Percentiles rank a stretch among this genome's conserved stretches.
phyloP scores from a whole-genome alignment of 1,284 basidiomycete genomes.

The Thelephora terrestris region DNA sequence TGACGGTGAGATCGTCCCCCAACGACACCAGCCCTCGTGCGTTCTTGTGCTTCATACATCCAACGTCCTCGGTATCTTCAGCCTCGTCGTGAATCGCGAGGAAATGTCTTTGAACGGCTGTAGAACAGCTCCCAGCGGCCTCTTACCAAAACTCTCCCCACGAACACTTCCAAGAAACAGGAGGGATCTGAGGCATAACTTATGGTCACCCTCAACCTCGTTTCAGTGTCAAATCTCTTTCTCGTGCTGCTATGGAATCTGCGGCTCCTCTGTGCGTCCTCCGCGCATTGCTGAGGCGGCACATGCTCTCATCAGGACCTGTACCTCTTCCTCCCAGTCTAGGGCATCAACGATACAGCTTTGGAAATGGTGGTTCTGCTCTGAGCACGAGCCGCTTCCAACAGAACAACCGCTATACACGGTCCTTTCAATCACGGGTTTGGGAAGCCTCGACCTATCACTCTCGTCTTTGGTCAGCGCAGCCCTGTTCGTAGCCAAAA shows the following conservation, averaged over 20 bases:
- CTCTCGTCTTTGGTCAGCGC: too few species aligned
- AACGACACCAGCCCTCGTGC: conserved; percentile 35
- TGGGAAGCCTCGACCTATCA: too few species aligned
- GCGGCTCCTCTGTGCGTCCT: conserved; percentile 46
- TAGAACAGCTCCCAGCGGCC: conserved; percentile 52
- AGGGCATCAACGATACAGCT: too few species aligned
- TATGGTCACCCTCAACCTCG: conserved; percentile 31
- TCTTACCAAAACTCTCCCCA: conserved; percentile 14
- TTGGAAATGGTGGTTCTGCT: too few species aligned
- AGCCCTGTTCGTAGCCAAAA: too few species aligned
- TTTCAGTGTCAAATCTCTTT: conserved; percentile 50
- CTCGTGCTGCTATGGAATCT: conserved; percentile 48
- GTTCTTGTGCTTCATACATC: conserved; percentile 49
- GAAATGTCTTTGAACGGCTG: conserved; percentile 62
- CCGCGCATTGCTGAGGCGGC: too few species aligned
- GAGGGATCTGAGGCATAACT: conserved; percentile 1
- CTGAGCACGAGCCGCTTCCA: too few species aligned
- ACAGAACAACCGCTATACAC: too few species aligned
- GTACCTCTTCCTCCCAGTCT: too few species aligned
- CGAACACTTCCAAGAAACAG: neutral
- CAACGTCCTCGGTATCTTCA: conserved; percentile 52
- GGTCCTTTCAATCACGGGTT: too few species aligned
- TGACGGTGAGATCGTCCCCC: conserved; percentile 69
- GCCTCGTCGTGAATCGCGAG: conserved; percentile 33
- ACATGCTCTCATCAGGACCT: too few species aligned